phyloP scores from a whole-genome alignment of 2,329 filamentous ascomycete species.

The Arthrobotrys entomopaga region DNA sequence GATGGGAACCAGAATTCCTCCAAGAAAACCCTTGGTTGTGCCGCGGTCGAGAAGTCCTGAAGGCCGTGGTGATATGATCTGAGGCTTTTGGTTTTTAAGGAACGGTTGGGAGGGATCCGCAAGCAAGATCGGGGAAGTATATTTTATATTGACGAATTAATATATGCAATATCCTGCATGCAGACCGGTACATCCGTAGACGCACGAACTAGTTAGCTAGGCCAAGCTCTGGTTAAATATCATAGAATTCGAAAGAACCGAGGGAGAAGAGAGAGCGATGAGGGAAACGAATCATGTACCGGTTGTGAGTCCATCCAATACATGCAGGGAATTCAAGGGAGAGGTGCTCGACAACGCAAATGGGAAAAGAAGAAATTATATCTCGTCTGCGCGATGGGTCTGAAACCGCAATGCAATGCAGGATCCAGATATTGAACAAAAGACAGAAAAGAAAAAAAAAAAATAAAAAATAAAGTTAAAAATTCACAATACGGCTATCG shows the following conservation, averaged over 20 bases:
- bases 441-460: slow-evolving; percentile 17
- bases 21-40: slow-evolving; percentile 2
- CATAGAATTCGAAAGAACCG: not conserved
- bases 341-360: slow-evolving; percentile 26
- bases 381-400: slow-evolving; percentile 6
- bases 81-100: slow-evolving; percentile 18
- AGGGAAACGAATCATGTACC: slow-evolving; percentile 17
- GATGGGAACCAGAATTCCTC: slow-evolving; percentile 4
- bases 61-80: slow-evolving; percentile 15
- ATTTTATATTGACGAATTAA: slow-evolving; percentile 7
- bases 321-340: slow-evolving; percentile 19
- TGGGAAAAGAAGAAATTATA: slow-evolving; percentile 43
- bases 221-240: slow-evolving; percentile 2
- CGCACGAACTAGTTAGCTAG: slow-evolving; percentile 33
- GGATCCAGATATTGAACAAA: slow-evolving; percentile 20
- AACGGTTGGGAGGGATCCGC: slow-evolving; percentile 17
- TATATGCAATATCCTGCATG: slow-evolving; percentile 13
- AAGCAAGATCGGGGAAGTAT: slow-evolving; percentile 3
- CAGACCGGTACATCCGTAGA: not conserved
- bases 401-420: slow-evolving; percentile 1
- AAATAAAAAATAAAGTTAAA: slow-evolving; percentile 21
- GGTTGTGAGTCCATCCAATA: too few species aligned
- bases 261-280: slow-evolving; percentile 5
- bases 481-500: not conserved
- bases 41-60: slow-evolving; percentile 16